Conservation (phyloP, 2,329 filamentous ascomycete genomes). For the Arthrocladium fulminans region DNA sequence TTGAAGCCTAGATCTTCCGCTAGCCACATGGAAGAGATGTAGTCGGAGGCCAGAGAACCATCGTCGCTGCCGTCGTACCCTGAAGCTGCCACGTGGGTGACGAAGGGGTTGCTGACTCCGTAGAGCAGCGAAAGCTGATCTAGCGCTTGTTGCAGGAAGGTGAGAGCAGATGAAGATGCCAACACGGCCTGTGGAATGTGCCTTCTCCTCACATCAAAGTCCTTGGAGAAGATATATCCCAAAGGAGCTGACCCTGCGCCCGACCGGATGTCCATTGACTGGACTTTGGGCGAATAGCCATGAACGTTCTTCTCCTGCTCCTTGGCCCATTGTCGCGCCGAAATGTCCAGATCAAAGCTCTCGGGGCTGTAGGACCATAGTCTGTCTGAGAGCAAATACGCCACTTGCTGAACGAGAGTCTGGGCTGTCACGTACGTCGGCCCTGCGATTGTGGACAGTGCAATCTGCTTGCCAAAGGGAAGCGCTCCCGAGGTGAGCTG, state of each 20-base stretch:
- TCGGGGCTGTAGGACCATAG: conserved; percentile 95
- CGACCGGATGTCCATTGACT: conserved; percentile 74
- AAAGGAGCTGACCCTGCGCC: conserved; percentile 87
- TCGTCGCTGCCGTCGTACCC: conserved; percentile 63
- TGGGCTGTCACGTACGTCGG: conserved; percentile 91
- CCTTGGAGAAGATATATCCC: conserved; percentile 94
- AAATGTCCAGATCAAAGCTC: conserved; percentile 80
- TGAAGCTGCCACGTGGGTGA: conserved; percentile 82
- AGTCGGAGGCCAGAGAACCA: conserved; percentile 74
- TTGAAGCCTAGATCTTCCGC: conserved; percentile 86
- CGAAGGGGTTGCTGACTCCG: conserved; percentile 82
- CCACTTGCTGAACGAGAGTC: conserved; percentile 88
- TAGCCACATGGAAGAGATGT: conserved; percentile 66
- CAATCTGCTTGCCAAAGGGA: conserved; percentile 45
- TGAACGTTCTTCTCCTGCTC: conserved; percentile 67
- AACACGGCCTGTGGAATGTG: conserved; percentile 86
- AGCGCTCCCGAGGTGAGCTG: conserved; percentile 36
- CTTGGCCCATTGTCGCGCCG: conserved; percentile 67
- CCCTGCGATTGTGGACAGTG: conserved; percentile 59
- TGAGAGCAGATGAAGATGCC: conserved; percentile 73
- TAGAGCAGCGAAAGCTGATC: conserved; percentile 91
- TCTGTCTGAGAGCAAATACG: conserved; percentile 91
- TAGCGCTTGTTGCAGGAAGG: conserved; percentile 69
- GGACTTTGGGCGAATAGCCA: conserved; percentile 67
- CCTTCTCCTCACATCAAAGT: conserved; percentile 86